These are phyloP conservation scores for Claviceps sp. DNA, from an alignment of 2,329 filamentous ascomycete species.

Conservation along the genomic window DNA sequence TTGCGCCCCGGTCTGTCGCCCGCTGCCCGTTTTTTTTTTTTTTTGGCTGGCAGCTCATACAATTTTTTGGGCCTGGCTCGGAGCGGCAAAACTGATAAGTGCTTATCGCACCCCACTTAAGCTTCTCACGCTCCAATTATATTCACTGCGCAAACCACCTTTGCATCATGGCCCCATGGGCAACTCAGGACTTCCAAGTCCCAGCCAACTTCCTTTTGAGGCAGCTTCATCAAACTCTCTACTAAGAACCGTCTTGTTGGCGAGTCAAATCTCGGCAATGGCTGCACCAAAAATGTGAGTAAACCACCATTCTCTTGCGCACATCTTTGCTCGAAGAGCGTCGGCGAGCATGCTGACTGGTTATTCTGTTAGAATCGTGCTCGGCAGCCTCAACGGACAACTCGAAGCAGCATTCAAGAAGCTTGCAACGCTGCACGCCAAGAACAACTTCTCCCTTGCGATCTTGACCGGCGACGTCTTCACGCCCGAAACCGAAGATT, in stretches of 20 bases:
- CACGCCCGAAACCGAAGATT: slow-evolving; percentile 42
- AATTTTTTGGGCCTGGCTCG: slow-evolving; percentile 22
- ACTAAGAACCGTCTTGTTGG: not conserved
- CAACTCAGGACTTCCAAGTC: not conserved
- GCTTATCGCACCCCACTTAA: slow-evolving; percentile 4
- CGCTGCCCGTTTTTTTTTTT: not conserved
- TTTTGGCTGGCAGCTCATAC: slow-evolving; percentile 12
- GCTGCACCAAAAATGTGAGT: slow-evolving; percentile 35
- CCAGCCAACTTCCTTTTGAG: not conserved
- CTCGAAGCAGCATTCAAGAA: slow-evolving; percentile 67
- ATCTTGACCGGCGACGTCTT: slow-evolving; percentile 81
- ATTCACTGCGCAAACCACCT: slow-evolving; percentile 17
- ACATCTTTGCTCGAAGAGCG: not conserved
- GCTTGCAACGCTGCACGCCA: slow-evolving; percentile 64
- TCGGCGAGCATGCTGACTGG: not conserved
- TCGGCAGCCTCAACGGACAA: slow-evolving; percentile 73
- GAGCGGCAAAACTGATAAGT: slow-evolving; percentile 24
- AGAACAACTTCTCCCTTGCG: slow-evolving; percentile 79
- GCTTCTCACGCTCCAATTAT: slow-evolving; percentile 17
- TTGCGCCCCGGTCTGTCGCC: slow-evolving; percentile 11
- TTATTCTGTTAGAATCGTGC: slow-evolving; percentile 47
- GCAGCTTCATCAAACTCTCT: not conserved
- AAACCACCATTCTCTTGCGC: too few species aligned
- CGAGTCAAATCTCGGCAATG: slow-evolving; percentile 19
- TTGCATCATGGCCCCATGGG: not conserved